Evolutionary conservation across 192 early-diverging fungal species (phyloP).

Genomic region (Thamnidium elegans): DNA sequence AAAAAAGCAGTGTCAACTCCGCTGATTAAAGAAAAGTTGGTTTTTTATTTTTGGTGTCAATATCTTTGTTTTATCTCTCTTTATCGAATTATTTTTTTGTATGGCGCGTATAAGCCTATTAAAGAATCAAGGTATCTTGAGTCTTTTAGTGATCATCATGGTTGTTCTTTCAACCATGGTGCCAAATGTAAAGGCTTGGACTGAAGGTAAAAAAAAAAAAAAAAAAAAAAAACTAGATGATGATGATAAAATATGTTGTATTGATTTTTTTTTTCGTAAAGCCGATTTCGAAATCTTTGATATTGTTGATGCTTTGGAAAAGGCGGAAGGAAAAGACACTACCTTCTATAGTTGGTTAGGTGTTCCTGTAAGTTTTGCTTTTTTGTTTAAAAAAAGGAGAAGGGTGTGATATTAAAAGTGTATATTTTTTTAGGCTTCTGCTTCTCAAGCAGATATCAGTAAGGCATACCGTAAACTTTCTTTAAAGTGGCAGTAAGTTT

Average conservation of each 20-base stretch:
- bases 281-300: constrained; percentile 83
- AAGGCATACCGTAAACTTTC: constrained; percentile 68
- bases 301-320: constrained; percentile 72
- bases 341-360: constrained; percentile 68
- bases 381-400: background rate
- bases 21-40: background rate
- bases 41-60: background rate
- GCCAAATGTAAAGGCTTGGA: constrained; percentile 35
- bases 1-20: background rate
- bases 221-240: background rate
- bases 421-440: constrained; percentile 35
- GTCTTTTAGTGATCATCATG: constrained; percentile 15
- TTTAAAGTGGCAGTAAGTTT: constrained; percentile 60
- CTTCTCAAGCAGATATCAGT: constrained; percentile 56
- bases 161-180: constrained; percentile 20
- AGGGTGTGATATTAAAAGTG: background rate
- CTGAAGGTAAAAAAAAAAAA: constrained; percentile 21
- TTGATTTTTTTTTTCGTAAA: constrained; percentile 12
- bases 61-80: background rate
- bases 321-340: constrained; percentile 47
- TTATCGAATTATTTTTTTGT: background rate
- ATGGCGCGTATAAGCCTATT: constrained; percentile 7
- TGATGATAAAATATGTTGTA: background rate
- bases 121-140: constrained; percentile 6
- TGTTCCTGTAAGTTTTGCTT: constrained; percentile 14